phyloP scores from a whole-genome alignment of 768 basidiomycete genomes.

The Leucocoprinus leucothites region DNA sequence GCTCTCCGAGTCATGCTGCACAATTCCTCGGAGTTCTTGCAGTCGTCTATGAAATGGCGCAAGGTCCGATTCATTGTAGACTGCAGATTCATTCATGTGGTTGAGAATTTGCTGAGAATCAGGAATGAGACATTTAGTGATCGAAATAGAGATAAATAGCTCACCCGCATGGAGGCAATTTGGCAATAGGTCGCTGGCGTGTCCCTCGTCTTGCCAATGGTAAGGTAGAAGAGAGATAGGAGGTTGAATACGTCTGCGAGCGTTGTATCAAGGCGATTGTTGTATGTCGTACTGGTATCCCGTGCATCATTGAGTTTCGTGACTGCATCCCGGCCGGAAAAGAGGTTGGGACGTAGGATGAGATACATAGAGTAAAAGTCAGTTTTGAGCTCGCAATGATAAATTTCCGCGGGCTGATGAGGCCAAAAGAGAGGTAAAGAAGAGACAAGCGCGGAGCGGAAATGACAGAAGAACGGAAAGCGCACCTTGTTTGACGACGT shows the following conservation, averaged over 20 bases:
- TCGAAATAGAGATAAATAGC: constrained; percentile 29
- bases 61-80: constrained; percentile 91
- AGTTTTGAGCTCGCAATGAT: neutral
- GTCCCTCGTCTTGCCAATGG: constrained; percentile 94
- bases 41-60: constrained; percentile 83
- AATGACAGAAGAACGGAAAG: neutral
- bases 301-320: constrained; percentile 90
- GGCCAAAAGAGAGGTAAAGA: neutral
- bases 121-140: constrained; percentile 13
- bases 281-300: constrained; percentile 68
- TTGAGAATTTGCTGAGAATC: constrained; percentile 78
- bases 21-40: constrained; percentile 77
- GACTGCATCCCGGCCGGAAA: constrained; percentile 41
- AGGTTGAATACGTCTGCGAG: constrained; percentile 95
- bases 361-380: constrained; percentile 2
- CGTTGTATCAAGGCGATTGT: constrained; percentile 92
- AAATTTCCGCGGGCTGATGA: neutral
- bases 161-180: constrained; percentile 91
- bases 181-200: constrained; percentile 95
- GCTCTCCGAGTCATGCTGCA: constrained; percentile 77
- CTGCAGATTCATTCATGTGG: constrained; percentile 93
- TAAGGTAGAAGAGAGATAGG: constrained; percentile 95
- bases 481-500: constrained; percentile 90
- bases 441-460: neutral
- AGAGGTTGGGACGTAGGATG: neutral